These are phyloP conservation scores for Boletellus ananiceps DNA, from an alignment of 768 basidiomycete genomes.

Conservation along the genomic window DNA sequence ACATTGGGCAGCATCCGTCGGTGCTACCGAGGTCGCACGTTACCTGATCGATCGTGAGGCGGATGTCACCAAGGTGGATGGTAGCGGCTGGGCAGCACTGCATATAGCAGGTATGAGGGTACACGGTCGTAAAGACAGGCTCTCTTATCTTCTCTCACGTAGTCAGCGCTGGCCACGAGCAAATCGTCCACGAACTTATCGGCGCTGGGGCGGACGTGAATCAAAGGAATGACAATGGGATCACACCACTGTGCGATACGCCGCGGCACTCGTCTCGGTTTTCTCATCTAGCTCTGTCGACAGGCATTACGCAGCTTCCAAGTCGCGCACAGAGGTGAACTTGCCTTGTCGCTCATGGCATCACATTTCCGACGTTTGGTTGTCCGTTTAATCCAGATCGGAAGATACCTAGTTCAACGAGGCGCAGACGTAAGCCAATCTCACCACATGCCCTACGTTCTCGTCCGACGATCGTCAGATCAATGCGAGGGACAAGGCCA, in stretches of 20 bases:
- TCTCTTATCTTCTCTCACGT: constrained; percentile 4
- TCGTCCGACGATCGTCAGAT: constrained; percentile 52
- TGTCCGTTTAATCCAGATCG: constrained; percentile 59
- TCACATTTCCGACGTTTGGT: constrained; percentile 14
- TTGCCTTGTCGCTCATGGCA: constrained; percentile 24
- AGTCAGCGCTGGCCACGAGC: constrained; percentile 83
- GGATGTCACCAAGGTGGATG: constrained; percentile 61
- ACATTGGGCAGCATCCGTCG: constrained; percentile 83
- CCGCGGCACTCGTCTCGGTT: background rate
- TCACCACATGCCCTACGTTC: constrained; percentile 26
- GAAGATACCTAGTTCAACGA: constrained; percentile 74
- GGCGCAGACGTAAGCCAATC: constrained; percentile 80
- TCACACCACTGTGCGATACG: constrained; percentile 69
- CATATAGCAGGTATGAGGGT: constrained; percentile 64
- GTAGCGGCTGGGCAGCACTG: constrained; percentile 70
- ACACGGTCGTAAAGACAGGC: background rate
- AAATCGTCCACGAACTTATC: constrained; percentile 68
- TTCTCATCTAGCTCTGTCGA: constrained; percentile 9
- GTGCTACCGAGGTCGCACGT: constrained; percentile 59
- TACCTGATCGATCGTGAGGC: constrained; percentile 69
- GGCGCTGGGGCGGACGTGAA: constrained; percentile 83
- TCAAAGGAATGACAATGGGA: constrained; percentile 73
- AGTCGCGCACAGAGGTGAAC: constrained; percentile 74
- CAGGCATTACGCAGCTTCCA: constrained; percentile 93
- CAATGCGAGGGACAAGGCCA: constrained; percentile 91